Percentiles rank a stretch among this genome's conserved stretches.
phyloP scores from a whole-genome alignment of 1,284 basidiomycete genomes.

The Neolentinus lepideus region DNA sequence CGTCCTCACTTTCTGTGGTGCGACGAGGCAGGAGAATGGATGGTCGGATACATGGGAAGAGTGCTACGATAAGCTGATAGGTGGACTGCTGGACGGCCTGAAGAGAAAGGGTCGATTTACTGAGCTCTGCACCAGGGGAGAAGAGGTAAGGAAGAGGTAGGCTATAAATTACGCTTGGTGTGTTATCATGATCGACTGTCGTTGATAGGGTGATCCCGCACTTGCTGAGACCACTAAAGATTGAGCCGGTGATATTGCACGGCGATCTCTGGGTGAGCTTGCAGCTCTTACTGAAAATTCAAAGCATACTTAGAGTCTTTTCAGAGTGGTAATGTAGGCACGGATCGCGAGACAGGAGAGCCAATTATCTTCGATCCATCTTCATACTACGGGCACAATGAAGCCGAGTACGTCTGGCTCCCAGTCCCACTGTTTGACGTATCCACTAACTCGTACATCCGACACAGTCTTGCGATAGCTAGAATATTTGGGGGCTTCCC shows the following conservation, averaged over 20 bases:
- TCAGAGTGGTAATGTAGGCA: slow-evolving; percentile 70
- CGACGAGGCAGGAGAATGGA: slow-evolving; percentile 70
- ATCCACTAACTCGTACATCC: background rate
- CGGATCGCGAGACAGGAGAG: slow-evolving; percentile 41
- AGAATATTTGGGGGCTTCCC: slow-evolving; percentile 83
- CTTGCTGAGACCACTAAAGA: slow-evolving; percentile 52
- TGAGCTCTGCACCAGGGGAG: slow-evolving; percentile 47
- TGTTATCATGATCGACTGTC: background rate
- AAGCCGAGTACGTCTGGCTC: slow-evolving; percentile 64
- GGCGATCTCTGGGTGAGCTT: slow-evolving; percentile 78
- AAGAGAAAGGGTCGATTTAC: slow-evolving; percentile 33
- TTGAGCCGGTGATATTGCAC: slow-evolving; percentile 75
- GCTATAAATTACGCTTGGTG: slow-evolving; percentile 15
- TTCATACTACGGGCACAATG: slow-evolving; percentile 80
- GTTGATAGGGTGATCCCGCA: slow-evolving; percentile 69
- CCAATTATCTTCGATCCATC: slow-evolving; percentile 82
- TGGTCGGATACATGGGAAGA: slow-evolving; percentile 70
- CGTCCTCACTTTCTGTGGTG: slow-evolving; percentile 77
- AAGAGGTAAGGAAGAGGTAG: slow-evolving; percentile 50
- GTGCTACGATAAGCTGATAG: slow-evolving; percentile 64
- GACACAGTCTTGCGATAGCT: slow-evolving; percentile 68
- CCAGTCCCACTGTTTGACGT: background rate
- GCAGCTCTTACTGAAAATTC: slow-evolving; percentile 12
- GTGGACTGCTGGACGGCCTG: slow-evolving; percentile 56
- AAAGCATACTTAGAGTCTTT: background rate